phyloP scores from a whole-genome alignment of 1,284 basidiomycete species.

The Boletus sp. region DNA sequence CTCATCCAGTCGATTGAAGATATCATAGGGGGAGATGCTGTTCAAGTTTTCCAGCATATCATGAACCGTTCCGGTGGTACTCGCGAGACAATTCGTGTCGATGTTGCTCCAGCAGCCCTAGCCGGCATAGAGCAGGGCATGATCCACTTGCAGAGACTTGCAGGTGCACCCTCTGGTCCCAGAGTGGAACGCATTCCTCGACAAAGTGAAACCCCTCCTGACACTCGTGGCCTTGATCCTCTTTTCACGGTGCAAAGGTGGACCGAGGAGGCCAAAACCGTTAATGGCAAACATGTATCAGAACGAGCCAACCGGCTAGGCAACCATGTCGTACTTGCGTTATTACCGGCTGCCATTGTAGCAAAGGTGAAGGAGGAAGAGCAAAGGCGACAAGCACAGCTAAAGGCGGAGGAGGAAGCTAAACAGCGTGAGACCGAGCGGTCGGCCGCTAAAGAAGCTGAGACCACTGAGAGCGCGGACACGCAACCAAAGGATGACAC shows the following conservation, averaged over 20 bases:
- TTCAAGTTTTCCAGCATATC: slow-evolving; percentile 83
- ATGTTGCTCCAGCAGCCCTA: slow-evolving; percentile 63
- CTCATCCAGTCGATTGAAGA: slow-evolving; percentile 80
- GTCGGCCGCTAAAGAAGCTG: slow-evolving; percentile 27
- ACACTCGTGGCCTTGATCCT: slow-evolving; percentile 69
- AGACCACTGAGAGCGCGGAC: slow-evolving; percentile 18
- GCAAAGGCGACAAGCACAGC: slow-evolving; percentile 45
- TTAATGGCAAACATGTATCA: slow-evolving; percentile 71
- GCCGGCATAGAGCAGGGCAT: slow-evolving; percentile 54
- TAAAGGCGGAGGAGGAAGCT: slow-evolving; percentile 39
- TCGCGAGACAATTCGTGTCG: slow-evolving; percentile 70
- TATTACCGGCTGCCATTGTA: slow-evolving; percentile 79
- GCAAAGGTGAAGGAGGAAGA: slow-evolving; percentile 58
- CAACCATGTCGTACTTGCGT: slow-evolving; percentile 73
- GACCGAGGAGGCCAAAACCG: slow-evolving; percentile 84
- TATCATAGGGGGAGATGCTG: slow-evolving; percentile 77
- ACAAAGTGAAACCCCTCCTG: slow-evolving; percentile 45
- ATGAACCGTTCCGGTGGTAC: slow-evolving; percentile 55
- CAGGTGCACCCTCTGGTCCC: slow-evolving; percentile 50
- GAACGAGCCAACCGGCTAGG: slow-evolving; percentile 68
- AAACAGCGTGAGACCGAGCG: slow-evolving; percentile 34
- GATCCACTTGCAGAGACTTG: slow-evolving; percentile 47
- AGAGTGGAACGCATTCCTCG: slow-evolving; percentile 60
- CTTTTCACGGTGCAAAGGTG: slow-evolving; percentile 85
- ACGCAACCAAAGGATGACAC: slow-evolving; percentile 18